A percentile compares a stretch with the other conserved stretches of the same genome.
phyloP scores from a whole-genome alignment of 306 rosid species.

The Begonia loranthoides region DNA sequence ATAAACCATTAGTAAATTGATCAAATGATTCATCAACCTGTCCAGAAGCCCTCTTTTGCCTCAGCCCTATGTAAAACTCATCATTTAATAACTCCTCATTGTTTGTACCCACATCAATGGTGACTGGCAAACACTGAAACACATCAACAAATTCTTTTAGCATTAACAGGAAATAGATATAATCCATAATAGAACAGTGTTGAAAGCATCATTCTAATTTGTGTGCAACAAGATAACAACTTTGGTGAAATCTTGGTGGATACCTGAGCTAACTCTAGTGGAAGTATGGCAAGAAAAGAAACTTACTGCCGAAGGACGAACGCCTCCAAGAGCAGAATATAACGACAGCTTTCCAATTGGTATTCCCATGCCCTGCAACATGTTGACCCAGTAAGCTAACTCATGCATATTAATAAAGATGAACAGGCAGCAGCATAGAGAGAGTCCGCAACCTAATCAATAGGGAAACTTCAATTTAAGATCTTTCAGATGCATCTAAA shows the following conservation, averaged over 20 bases:
- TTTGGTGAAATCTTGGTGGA: not conserved
- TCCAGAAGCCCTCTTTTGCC: slow-evolving; percentile 79
- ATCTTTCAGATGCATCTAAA: no score
- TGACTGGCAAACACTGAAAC: slow-evolving; percentile 93
- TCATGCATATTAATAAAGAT: no score
- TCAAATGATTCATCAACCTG: slow-evolving; percentile 37
- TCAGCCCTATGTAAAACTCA: slow-evolving; percentile 88
- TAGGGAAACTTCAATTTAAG: not conserved
- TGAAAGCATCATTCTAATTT: no score
- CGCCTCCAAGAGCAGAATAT: slow-evolving; percentile 92
- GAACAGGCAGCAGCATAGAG: no score
- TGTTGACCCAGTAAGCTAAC: no score
- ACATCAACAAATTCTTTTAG: slow-evolving; percentile 12
- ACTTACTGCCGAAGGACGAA: slow-evolving; percentile 92
- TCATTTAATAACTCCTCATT: slow-evolving; percentile 71
- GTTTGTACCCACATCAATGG: slow-evolving; percentile 99
- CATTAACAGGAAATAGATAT: no score
- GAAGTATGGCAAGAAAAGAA: slow-evolving; percentile 2
- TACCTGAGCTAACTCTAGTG: not conserved
- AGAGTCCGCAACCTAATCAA: not conserved
- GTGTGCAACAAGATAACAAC: not conserved
- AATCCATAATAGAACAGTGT: no score
- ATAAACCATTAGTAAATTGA: not conserved
- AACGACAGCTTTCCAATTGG: slow-evolving; percentile 91
- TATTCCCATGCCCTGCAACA: slow-evolving; percentile 94